phyloP scores from a whole-genome alignment of 2,329 filamentous ascomycete genomes.

The Colletotrichum caudatum region DNA sequence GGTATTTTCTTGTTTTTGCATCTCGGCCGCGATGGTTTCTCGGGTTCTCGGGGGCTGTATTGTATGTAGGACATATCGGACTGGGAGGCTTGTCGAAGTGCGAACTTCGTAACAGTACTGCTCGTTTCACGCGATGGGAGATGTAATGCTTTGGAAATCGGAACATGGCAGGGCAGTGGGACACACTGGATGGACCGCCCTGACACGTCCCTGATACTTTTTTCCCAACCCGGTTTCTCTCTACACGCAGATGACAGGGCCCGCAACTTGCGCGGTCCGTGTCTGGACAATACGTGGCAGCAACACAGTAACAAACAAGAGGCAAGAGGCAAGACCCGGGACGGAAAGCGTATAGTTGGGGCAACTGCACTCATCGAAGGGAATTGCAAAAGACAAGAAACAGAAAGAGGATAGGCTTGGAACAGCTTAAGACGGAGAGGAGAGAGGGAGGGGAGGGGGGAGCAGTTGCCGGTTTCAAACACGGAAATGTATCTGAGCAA shows the following conservation, averaged over 20 bases:
- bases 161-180: not conserved
- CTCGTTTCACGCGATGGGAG: no score
- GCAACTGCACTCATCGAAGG: not conserved
- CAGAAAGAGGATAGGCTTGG: not conserved
- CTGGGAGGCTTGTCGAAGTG: not conserved
- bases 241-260: not conserved
- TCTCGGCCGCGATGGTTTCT: not conserved
- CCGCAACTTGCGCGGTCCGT: not conserved
- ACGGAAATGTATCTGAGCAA: not conserved
- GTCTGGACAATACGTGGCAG: no score
- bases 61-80: not conserved
- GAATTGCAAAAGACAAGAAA: not conserved
- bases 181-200: not conserved
- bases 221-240: not conserved
- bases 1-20: not conserved
- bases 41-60: not conserved
- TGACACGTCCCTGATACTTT: not conserved
- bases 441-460: not conserved
- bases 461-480: no score
- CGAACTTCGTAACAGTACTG: not conserved
- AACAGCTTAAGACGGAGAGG: not conserved
- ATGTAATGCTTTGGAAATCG: not conserved
- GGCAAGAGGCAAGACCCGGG: not conserved
- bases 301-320: not conserved
- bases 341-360: no score